Base-by-base conservation (phyloP, 2,329 filamentous ascomycete species). In the Aspergillus tubingensis region DNA sequence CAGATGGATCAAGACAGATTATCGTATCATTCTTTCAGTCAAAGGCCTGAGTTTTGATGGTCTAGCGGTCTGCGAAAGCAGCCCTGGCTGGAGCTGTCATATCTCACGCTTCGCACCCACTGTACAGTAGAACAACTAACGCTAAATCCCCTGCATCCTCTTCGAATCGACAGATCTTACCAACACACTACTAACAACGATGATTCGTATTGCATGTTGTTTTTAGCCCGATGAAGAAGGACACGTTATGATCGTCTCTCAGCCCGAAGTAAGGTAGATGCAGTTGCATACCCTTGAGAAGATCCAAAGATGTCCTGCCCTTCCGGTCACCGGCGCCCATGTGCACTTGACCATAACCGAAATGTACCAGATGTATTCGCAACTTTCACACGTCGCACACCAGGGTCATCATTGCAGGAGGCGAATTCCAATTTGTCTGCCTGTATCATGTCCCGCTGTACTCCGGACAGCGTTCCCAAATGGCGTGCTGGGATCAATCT, bases 41-140 rank as follows among this genome's bases (percentile, higher is more conserved):
- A 19, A 32, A 38, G 27, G 53, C 23, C 38, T 21, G 58, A 62
- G 65, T 13, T 48, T 55, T 50, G 59, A 19, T 62, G 6, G 59
- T 59, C 56, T 68, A 62, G 63, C 68, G 68, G 51, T 66, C 63
- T 59, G 54, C 27, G 25, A 44, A 27, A 36, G 11, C 32, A 36
- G 1, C 5, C 32, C 30, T 32, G 47, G 54, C 58, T 58, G 60
- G 64, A 65, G 61, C 60, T 63, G 62, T 65, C 64, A 63, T 66
- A 66, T 61, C 58, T 51, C 57, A 15, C 39, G 17, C 32, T 49
- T 50, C 19, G 15, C 39, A 57, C 50, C 21, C 27, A 49, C 21
- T 41, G 48, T 17, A 58, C 21, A 36, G 48, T 17, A 58, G 58
- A 23, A 50, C 17, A 50, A 55, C 38, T 36, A 32, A 41, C 25